These are phyloP conservation scores for Ilex paraguariensis DNA, from an alignment of 305 asterid species.

Conservation along the genomic window DNA sequence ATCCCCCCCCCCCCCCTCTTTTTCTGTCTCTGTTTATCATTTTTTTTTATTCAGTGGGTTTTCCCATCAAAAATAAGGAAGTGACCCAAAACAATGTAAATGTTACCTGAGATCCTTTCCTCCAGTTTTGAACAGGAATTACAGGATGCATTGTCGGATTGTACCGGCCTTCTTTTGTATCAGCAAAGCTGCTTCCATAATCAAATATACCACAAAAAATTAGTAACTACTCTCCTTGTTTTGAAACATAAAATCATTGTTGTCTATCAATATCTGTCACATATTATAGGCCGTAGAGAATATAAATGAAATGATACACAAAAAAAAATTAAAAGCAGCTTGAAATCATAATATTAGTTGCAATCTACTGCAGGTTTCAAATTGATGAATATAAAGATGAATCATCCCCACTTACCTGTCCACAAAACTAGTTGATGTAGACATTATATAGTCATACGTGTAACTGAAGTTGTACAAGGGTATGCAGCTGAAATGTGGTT, in stretches of 20 bases:
- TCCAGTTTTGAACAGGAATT: constrained; percentile 77
- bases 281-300: too few species aligned
- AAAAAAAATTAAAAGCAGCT: neutral
- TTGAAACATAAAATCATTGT: too few species aligned
- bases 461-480: constrained; percentile 94
- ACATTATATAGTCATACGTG: constrained; percentile 82
- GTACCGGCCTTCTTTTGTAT: constrained; percentile 82
- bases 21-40: neutral
- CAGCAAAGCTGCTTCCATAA: constrained; percentile 69
- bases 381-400: constrained; percentile 6
- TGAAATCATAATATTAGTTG: neutral
- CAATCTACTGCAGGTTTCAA: neutral
- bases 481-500: constrained; percentile 68
- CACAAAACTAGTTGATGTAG: constrained; percentile 82
- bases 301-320: neutral
- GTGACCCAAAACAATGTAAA: constrained; percentile 18
- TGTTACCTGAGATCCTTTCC: constrained; percentile 96
- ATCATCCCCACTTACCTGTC: constrained; percentile 58
- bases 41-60: neutral
- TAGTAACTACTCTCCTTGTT: neutral
- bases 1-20: neutral
- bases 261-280: too few species aligned
- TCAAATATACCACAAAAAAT: constrained; percentile 13
- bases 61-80: constrained; percentile 5
- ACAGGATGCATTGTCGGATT: constrained; percentile 91